Percentiles rank a stretch among this genome's conserved stretches.
Conservation (phyloP, 2,329 filamentous ascomycete genomes). For the Chaetoscypha palmicola region DNA sequence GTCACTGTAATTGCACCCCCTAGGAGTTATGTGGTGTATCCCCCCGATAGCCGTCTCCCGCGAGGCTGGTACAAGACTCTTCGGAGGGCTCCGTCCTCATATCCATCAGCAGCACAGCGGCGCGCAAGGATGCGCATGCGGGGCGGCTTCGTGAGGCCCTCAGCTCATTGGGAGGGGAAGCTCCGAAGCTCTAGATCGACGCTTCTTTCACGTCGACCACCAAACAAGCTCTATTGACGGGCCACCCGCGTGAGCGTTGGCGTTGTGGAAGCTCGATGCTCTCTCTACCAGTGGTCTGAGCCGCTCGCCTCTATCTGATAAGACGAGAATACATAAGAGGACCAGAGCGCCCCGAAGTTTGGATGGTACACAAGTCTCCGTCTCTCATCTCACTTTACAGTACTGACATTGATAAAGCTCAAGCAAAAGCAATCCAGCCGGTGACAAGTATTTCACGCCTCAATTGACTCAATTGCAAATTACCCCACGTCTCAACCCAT, state of each 20-base stretch:
- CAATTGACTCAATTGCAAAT: neutral
- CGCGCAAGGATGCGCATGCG: neutral
- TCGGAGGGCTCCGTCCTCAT: conserved; percentile 2
- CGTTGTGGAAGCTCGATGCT: no score
- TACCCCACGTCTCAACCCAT: neutral
- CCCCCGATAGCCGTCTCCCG: neutral
- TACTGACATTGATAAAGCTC: no score
- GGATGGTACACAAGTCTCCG: neutral
- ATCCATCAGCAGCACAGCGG: conserved; percentile 1
- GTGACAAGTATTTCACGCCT: neutral
- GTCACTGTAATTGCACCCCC: no score
- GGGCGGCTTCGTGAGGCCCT: neutral
- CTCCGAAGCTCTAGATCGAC: conserved; percentile 3
- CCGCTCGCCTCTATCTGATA: neutral
- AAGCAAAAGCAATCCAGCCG: no score
- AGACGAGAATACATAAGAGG: neutral
- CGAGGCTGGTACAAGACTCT: neutral
- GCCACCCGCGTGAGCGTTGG: neutral
- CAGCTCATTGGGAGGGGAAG: conserved; percentile 4
- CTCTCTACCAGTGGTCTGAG: neutral
- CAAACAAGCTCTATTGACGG: neutral
- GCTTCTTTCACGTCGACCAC: neutral
- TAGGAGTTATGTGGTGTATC: neutral
- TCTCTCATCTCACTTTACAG: neutral
- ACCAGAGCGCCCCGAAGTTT: neutral